A percentile compares a stretch with the other conserved stretches of the same genome.
These are phyloP conservation scores for Cercospora nicotianae DNA, from an alignment of 2,329 filamentous ascomycete genomes.

Conservation along the genomic window DNA sequence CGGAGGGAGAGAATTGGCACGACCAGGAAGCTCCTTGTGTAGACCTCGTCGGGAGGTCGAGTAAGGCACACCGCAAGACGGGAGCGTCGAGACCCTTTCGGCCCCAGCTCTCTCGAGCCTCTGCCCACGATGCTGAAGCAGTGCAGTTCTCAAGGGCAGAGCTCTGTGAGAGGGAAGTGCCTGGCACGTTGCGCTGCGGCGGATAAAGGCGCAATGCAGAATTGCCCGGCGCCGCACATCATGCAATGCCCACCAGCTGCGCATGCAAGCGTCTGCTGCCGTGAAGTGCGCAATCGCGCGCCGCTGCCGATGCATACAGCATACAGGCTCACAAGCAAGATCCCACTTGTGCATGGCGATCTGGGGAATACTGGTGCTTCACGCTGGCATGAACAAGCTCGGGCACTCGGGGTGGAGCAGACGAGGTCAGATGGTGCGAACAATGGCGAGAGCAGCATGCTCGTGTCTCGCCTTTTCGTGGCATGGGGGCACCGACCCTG, in stretches of 20 bases:
- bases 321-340: conserved; percentile 19
- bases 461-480: conserved; percentile 21
- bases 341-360: conserved; percentile 24
- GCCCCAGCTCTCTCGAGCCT: not conserved
- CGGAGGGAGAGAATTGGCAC: conserved; percentile 14
- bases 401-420: not conserved
- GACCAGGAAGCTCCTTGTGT: conserved; percentile 20
- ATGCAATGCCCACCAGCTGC: conserved; percentile 20
- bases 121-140: not conserved
- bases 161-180: not conserved
- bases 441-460: conserved; percentile 21
- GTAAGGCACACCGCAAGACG: conserved; percentile 5
- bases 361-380: conserved; percentile 19
- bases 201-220: conserved; percentile 23
- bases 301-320: conserved; percentile 27
- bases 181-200: conserved; percentile 22
- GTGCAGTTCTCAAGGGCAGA: not conserved
- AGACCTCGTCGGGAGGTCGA: conserved; percentile 19
- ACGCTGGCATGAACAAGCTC: conserved; percentile 6
- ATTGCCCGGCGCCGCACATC: conserved; percentile 17
- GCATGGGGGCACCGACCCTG: conserved; percentile 21
- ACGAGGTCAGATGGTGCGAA: conserved; percentile 22
- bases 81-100: conserved; percentile 4
- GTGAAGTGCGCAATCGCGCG: conserved; percentile 25
- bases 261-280: conserved; percentile 25